A percentile compares a stretch with the other conserved stretches of the same genome.
Conservation (phyloP, 2,329 filamentous ascomycete species). For the Ophiostoma novo-ulmi region DNA sequence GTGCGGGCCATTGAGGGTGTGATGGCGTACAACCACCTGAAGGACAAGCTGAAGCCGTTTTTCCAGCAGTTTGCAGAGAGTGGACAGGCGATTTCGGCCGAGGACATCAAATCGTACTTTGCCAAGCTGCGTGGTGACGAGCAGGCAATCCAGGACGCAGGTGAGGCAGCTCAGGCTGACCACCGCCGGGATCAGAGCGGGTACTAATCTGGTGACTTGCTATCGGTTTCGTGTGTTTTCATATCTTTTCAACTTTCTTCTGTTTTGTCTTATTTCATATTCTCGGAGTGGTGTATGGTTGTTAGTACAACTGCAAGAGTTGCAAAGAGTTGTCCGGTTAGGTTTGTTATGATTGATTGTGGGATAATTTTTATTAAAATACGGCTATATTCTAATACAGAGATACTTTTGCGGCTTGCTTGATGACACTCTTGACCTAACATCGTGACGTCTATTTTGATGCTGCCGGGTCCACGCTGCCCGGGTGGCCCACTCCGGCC, state of each 20-base stretch:
- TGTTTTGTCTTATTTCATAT: not conserved
- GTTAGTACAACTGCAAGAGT: slow-evolving; percentile 9
- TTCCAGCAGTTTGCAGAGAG: slow-evolving; percentile 91
- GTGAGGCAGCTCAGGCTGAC: slow-evolving; percentile 44
- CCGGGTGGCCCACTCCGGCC: not conserved
- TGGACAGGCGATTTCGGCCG: slow-evolving; percentile 79
- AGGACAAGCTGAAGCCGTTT: slow-evolving; percentile 93
- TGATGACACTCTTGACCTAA: not conserved
- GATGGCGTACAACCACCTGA: slow-evolving; percentile 96
- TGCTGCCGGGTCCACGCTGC: not conserved
- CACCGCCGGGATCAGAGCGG: slow-evolving; percentile 50
- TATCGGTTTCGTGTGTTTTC: not conserved
- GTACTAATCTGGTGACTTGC: slow-evolving; percentile 35
- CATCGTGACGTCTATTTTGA: not conserved
- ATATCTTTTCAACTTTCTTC: slow-evolving; percentile 22
- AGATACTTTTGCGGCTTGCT: not conserved
- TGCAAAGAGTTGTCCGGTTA: slow-evolving; percentile 4
- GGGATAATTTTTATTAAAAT: not conserved
- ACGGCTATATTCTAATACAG: not conserved
- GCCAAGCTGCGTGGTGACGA: slow-evolving; percentile 88
- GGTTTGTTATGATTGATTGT: not conserved
- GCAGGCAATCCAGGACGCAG: slow-evolving; percentile 61
- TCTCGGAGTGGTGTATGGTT: not conserved
- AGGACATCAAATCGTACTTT: slow-evolving; percentile 96
- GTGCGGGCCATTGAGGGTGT: slow-evolving; percentile 92